Evolutionary conservation across 306 rosid genomes (phyloP), one percentile per base, ranked within the genome.

Genomic region (Cicer judaicum): DNA sequence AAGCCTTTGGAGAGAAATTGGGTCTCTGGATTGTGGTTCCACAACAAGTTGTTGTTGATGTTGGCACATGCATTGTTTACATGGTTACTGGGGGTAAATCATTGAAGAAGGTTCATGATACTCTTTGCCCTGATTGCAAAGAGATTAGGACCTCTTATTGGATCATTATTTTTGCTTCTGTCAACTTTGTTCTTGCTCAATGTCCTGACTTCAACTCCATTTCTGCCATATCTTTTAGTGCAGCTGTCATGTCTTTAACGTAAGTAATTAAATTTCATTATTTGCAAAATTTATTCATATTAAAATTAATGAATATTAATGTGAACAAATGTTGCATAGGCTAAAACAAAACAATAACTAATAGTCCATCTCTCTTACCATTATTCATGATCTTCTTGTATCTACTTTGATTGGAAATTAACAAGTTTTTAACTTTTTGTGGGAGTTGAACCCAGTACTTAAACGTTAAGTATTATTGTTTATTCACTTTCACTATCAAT

Each of bases 21-120:
- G 98, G 98, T 0, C 93, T 93, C 0, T 93, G 88, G 85, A 79
- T 91, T 1, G 96, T 93, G 49, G 88, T 93, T 29, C 97, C 98
- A 0, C 98, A 93, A 29, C 98, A 93, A 7, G 7, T 93, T 0
- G 6, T 89, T 7, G 96, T 89, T 15, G 93, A 93, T 50, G 83
- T 87, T 40, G 97, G 97, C 2, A 86, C 88, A 0, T 76, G 90
- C 75, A 85, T 93, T 4, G 93, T 88, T 4, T 93, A 91, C 50
- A 84, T 84, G 91, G 92, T 91, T 14, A 91, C 96, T 0, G 98
- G 98, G 1, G 98, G 98, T 5, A 80, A 84, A 47, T 86, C 97
- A 9, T 21, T 93, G 13, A 76, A 87, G 88, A 93, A 93, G 68
- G 64, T 71, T 41, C 92, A 86, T 19, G 86, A 93, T 18, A 79